These are phyloP conservation scores for Cutaneotrichosporon mucoides DNA, from an alignment of 1,284 basidiomycete genomes.

Conservation along the genomic window DNA sequence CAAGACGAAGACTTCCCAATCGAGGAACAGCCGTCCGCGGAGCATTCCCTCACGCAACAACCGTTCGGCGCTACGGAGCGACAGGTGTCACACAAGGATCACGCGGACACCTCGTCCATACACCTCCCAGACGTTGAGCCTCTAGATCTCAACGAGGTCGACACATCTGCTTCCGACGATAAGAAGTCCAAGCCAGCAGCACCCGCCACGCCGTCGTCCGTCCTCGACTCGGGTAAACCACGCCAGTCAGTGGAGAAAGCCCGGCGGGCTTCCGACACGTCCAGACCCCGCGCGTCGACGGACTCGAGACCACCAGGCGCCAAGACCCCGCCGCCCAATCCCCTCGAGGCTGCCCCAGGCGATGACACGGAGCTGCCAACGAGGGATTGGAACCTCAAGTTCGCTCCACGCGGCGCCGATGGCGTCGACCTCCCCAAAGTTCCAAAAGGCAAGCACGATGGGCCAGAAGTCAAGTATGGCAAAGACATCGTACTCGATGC, in stretches of 20 bases:
- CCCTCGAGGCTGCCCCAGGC: conserved; percentile 30
- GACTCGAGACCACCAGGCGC: not conserved
- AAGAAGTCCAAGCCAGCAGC: not conserved
- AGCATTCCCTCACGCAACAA: conserved; percentile 32
- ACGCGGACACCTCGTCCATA: conserved; percentile 1
- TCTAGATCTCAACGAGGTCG: conserved; percentile 42
- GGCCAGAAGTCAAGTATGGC: conserved; percentile 64
- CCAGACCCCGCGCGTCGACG: not conserved
- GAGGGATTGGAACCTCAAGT: conserved; percentile 24
- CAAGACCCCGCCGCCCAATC: conserved; percentile 31
- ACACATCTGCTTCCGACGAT: not conserved
- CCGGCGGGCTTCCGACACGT: not conserved
- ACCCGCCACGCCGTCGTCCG: too few relatives aligned
- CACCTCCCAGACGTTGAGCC: conserved; percentile 42
- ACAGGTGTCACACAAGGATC: conserved; percentile 21
- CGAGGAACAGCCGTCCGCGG: not conserved
- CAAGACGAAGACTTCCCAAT: not conserved
- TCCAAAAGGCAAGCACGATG: conserved; percentile 53
- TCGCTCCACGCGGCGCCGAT: conserved; percentile 21
- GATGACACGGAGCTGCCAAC: conserved; percentile 25
- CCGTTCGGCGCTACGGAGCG: conserved; percentile 45
- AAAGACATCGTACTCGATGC: conserved; percentile 55
- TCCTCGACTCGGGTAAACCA: not conserved
- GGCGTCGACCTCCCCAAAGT: conserved; percentile 56
- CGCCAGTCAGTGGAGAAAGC: not conserved